Base-by-base conservation (phyloP, 2,329 filamentous ascomycete species). In the Cercospora citrullina region DNA sequence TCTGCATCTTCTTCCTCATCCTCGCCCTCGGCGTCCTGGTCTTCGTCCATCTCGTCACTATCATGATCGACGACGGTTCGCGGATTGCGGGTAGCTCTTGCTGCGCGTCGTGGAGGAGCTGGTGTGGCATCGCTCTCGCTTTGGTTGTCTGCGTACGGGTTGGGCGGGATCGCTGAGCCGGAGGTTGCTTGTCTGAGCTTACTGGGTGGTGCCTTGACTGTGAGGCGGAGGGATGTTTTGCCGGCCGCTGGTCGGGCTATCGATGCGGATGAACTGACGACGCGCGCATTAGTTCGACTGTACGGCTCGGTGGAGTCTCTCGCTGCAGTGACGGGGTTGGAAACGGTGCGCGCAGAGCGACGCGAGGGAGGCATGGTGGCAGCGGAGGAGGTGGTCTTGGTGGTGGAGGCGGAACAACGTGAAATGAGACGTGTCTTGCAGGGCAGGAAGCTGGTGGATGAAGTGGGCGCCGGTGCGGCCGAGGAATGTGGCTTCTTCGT, bases 121-220 rank as follows among this genome's bases (percentile, higher is more conserved):
- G 77, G 77, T 6, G 77, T 77, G 21, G 73, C 75, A 72, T 78
- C 77, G 66, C 75, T 77, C 39, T 77, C 75, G 65, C 75, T 77
- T 14, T 66, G 68, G n/a, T 66, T 68, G 36, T 75, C 75, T 30
- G 73, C 70, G 39, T 78, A 77, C 28, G 76, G 73, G 57, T 78
- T 76, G 26, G 76, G 75, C 26, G 75, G 75, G 3, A 77, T 68
- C 28, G 59, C 73, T 30, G 78, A 72, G 65, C 76, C 79, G 45
- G 79, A 79, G 0, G 81, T 84, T 42, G 82, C 83, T 66, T 84
- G 80, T 64, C 82, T 78, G 26, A 85, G 78, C 75, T 82, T 84
- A 76, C 78, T 82, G 18, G 83, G 83, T 2, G 81, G 81, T 14
- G 82, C 82, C 69, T 84, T 84, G 71, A 85, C 82, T 45, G 82